Evolutionary conservation across 768 basidiomycete species (phyloP).

Genomic region (Omphalotus guepiniiformis): DNA sequence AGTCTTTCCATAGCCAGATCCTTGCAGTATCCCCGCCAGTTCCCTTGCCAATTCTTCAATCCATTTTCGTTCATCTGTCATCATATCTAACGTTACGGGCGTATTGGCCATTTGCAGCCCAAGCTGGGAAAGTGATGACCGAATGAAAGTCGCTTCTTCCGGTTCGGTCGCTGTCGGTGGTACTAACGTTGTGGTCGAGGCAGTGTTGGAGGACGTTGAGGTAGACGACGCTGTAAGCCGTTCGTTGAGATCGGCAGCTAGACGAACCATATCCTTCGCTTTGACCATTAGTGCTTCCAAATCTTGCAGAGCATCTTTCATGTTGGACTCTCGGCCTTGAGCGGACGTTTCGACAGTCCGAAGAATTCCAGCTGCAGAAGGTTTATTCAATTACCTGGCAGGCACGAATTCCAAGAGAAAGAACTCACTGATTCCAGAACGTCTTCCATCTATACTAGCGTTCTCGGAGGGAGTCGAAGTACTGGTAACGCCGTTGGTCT

Average conservation of each 20-base stretch:
- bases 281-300: conserved; percentile 88
- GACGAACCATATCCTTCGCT: conserved; percentile 87
- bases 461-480: too few species aligned
- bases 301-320: conserved; percentile 79
- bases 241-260: conserved; percentile 86
- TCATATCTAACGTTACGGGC: conserved; percentile 88
- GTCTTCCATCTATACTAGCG: conserved; percentile 14
- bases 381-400: conserved; percentile 1
- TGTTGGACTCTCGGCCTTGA: conserved; percentile 55
- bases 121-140: conserved; percentile 84
- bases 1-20: neutral
- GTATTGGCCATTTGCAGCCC: conserved; percentile 75
- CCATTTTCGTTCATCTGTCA: conserved; percentile 77
- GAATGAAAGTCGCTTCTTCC: conserved; percentile 84
- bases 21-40: conserved; percentile 66
- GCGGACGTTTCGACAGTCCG: conserved; percentile 67
- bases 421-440: conserved; percentile 50
- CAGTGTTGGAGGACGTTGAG: conserved; percentile 5
- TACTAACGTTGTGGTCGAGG: conserved; percentile 21
- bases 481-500: too few species aligned
- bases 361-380: conserved; percentile 70
- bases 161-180: conserved; percentile 48
- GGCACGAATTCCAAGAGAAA: neutral
- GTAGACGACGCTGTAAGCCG: conserved; percentile 54
- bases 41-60: conserved; percentile 78